Conservation (phyloP, 1,284 basidiomycete species). For the Malassezia slooffiae region DNA sequence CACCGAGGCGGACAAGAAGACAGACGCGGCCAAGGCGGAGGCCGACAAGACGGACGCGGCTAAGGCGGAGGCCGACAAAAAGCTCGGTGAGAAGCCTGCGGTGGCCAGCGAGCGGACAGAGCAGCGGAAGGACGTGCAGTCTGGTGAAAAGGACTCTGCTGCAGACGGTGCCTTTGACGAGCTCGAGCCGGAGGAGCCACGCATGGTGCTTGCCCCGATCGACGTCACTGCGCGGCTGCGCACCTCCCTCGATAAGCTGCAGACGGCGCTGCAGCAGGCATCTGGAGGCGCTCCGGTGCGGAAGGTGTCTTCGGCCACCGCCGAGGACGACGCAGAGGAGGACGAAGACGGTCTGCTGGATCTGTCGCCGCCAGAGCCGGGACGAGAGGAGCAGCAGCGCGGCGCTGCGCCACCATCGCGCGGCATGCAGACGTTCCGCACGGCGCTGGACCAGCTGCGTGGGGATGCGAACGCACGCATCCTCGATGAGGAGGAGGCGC, state of each 20-base stretch:
- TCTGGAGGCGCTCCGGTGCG: not conserved
- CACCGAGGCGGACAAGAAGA: slow-evolving; percentile 1
- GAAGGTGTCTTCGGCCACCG: slow-evolving; percentile 12
- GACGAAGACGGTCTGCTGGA: slow-evolving; percentile 16
- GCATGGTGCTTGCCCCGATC: slow-evolving; percentile 24
- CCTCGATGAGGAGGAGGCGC: slow-evolving; percentile 2
- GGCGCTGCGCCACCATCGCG: slow-evolving; percentile 3
- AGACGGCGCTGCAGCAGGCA: slow-evolving; percentile 15
- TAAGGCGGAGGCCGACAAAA: slow-evolving; percentile 12
- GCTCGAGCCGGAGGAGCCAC: too few species aligned
- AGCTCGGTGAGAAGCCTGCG: slow-evolving; percentile 18
- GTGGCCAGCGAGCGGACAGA: too few species aligned
- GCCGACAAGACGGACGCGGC: slow-evolving; percentile 13
- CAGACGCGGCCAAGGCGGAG: slow-evolving; percentile 18
- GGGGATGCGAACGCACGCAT: slow-evolving; percentile 6
- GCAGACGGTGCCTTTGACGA: too few species aligned
- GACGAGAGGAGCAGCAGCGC: not conserved
- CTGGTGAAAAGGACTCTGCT: too few species aligned
- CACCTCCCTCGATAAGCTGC: slow-evolving; percentile 24
- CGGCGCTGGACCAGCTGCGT: slow-evolving; percentile 7
- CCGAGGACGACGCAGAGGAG: slow-evolving; percentile 18
- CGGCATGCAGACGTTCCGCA: slow-evolving; percentile 1
- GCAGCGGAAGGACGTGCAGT: too few species aligned
- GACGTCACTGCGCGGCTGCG: slow-evolving; percentile 30
- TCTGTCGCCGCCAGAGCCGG: slow-evolving; percentile 2